Evolutionary conservation across 805 yeast genomes (phyloP), one percentile per base, ranked within the genome.

Genomic region (Yamadazyma paraphyllophila): DNA sequence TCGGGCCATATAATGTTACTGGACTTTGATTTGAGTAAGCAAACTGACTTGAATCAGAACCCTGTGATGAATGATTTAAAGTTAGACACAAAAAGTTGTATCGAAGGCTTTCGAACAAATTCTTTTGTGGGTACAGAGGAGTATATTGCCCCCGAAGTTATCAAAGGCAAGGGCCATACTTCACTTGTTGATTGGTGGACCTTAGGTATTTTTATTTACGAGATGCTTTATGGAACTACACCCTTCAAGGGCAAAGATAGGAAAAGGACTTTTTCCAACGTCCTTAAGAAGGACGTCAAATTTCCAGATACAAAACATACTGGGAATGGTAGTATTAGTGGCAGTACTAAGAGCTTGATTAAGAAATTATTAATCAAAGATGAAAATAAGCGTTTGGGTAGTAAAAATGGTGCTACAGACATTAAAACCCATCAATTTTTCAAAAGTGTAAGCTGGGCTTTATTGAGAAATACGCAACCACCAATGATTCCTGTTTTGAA

Each of bases 131-230:
- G 99, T 1, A 94, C 99, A 0, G 99, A 94, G 61, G 99, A 94
- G 62, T 94, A 94, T 63, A 90, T 94, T 58, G 98, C 99, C 0
- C 99, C 99, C 0, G 99, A 94, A 60, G 99, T 94, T 4, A 94
- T 94, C 44, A 74, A 94, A 62, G 98, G 98, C 1, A 88, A 91
- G 56, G 99, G 99, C 1, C 99, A 94, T 58, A 92, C 98, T 1
- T 85, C 92, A 7, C 97, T 98, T 0, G 99, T 94, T 13, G 99
- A 94, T 65, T 94, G 99, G 99, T 94, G 99, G 99, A 94, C 99
- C 0, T 71, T 94, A 53, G 99, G 99, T 3, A 90, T 94, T 15
- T 76, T 94, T 57, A 72, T 90, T 17, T 95, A 82, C 65, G 99
- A 94, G 61, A 94, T 94, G 99, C 69, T 94, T 16, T 91, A 81